These are phyloP conservation scores for Rosellinia necatrix DNA, from an alignment of 2,329 filamentous ascomycete genomes.

Conservation along the genomic window DNA sequence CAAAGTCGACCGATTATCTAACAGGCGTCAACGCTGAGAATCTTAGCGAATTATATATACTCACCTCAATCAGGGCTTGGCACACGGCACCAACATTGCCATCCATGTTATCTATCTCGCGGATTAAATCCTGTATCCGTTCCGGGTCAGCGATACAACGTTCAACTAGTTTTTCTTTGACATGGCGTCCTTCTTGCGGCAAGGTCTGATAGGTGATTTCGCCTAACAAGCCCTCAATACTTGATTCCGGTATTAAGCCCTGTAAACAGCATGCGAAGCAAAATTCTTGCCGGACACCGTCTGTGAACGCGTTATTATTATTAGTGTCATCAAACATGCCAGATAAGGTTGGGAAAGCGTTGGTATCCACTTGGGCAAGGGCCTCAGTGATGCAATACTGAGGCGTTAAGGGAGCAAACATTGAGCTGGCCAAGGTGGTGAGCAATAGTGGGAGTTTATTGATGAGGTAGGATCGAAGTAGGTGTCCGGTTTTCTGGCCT, in stretches of 20 bases:
- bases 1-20: conserved; percentile 73
- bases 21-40: neutral
- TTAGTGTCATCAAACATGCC: conserved; percentile 64
- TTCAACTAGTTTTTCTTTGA: conserved; percentile 76
- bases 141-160: conserved; percentile 79
- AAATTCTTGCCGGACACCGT: conserved; percentile 71
- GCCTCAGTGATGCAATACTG: conserved; percentile 74
- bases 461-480: conserved; percentile 85
- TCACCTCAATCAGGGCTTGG: conserved; percentile 73
- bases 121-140: conserved; percentile 74
- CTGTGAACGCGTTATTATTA: conserved; percentile 61
- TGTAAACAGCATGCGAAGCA: conserved; percentile 90
- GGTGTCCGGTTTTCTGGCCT: conserved; percentile 63
- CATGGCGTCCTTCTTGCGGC: conserved; percentile 73
- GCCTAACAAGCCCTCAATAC: conserved; percentile 79
- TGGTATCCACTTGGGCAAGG: conserved; percentile 80
- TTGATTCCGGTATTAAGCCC: conserved; percentile 76
- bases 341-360: conserved; percentile 67
- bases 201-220: conserved; percentile 82
- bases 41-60: conserved; percentile 28
- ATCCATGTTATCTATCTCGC: conserved; percentile 85
- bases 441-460: conserved; percentile 64
- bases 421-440: conserved; percentile 61
- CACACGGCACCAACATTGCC: conserved; percentile 89
- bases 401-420: conserved; percentile 74